Percentiles rank a stretch among this genome's conserved stretches.
Evolutionary conservation across 192 early-diverging fungal genomes (phyloP).

Genomic region (Allomyces macrogynus): DNA sequence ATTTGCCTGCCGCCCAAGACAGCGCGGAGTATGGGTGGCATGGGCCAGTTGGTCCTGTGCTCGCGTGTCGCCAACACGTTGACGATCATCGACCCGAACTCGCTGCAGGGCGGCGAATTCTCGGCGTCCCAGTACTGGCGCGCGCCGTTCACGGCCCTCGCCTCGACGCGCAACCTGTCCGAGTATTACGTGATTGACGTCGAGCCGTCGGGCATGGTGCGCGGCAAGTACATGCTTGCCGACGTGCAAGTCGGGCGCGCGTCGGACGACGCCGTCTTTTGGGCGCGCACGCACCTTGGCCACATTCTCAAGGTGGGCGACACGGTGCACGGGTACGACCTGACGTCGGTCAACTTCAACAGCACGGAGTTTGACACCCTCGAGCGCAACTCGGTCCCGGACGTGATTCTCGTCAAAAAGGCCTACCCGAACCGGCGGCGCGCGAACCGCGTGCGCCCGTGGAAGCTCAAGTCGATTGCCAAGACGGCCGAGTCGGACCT

Average conservation of each 20-base stretch:
- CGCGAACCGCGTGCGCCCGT: conserved; percentile 66
- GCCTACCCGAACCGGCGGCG: conserved; percentile 69
- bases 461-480: conserved; percentile 71
- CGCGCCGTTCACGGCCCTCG: conserved; percentile 49
- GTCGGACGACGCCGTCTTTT: conserved; percentile 61
- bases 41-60: conserved; percentile 63
- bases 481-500: conserved; percentile 79
- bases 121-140: conserved; percentile 65
- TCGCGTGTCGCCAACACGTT: conserved; percentile 71
- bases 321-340: conserved; percentile 75
- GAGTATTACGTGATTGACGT: conserved; percentile 96
- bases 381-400: conserved; percentile 42
- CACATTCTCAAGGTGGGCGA: conserved; percentile 79
- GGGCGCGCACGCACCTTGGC: conserved; percentile 82
- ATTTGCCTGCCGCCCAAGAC: conserved; percentile 67
- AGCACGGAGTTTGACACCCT: conserved; percentile 56
- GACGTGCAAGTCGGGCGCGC: conserved; percentile 68
- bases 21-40: conserved; percentile 64
- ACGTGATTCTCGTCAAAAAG: conserved; percentile 84
- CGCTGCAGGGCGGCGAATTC: conserved; percentile 53
- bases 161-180: conserved; percentile 54
- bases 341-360: conserved; percentile 80
- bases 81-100: conserved; percentile 70
- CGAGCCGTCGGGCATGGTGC: conserved; percentile 50
- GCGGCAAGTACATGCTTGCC: conserved; percentile 60